These are phyloP conservation scores for Pleurotus eryngii DNA, from an alignment of 768 basidiomycete species.

Conservation along the genomic window DNA sequence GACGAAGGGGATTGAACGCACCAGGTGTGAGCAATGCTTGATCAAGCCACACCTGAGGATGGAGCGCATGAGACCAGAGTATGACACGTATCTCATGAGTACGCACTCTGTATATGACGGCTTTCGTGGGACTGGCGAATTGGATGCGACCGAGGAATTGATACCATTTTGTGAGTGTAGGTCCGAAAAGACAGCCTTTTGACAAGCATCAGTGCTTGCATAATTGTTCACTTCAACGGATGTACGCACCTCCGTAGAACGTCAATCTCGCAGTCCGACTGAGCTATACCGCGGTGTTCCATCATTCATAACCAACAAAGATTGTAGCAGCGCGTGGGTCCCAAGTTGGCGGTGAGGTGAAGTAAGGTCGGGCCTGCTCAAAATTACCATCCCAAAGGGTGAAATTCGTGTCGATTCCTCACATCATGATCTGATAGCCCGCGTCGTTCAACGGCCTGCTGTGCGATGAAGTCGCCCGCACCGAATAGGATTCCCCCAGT, in stretches of 20 bases:
- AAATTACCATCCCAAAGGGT: neutral
- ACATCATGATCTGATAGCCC: conserved; percentile 74
- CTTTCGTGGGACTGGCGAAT: conserved; percentile 58
- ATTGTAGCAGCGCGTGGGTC: too few relatives aligned
- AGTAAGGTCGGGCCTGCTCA: neutral
- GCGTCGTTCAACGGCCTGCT: conserved; percentile 75
- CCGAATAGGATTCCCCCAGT: conserved; percentile 71
- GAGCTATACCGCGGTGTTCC: conserved; percentile 31
- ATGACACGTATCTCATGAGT: neutral
- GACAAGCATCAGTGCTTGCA: neutral
- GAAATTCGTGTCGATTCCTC: conserved; percentile 21
- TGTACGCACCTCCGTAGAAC: conserved; percentile 65
- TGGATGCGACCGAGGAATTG: conserved; percentile 66
- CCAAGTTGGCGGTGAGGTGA: neutral
- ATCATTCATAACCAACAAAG: too few relatives aligned
- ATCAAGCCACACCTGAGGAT: conserved; percentile 70
- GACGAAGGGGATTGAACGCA: conserved; percentile 18
- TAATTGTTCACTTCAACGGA: neutral
- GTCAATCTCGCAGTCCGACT: conserved; percentile 59
- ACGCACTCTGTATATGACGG: conserved; percentile 59
- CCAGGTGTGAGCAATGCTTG: conserved; percentile 77
- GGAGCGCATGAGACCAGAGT: neutral
- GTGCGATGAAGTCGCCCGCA: conserved; percentile 77
- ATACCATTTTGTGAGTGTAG: conserved; percentile 82
- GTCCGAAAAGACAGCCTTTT: conserved; percentile 71